Conservation (phyloP, 148 eudicot genomes). For the Camellia lanceoleosa region DNA sequence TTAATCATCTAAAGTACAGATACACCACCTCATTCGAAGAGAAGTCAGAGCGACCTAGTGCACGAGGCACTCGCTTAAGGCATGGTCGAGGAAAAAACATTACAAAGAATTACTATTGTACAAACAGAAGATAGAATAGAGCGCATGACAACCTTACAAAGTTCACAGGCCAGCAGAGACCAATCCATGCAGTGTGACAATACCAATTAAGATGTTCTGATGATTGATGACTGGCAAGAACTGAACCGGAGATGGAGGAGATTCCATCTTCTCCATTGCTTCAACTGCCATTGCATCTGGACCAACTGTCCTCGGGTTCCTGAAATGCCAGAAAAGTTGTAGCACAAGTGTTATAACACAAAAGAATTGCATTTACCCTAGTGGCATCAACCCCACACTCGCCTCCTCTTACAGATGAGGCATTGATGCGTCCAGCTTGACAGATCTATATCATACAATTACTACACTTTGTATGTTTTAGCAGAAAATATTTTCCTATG, state of each 20-base stretch:
- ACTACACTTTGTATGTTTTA: too few species aligned
- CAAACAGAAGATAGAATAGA: background rate
- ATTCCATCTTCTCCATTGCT: conserved; percentile 95
- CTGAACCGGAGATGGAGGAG: conserved; percentile 95
- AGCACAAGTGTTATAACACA: background rate
- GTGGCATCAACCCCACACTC: background rate
- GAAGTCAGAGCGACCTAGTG: too few species aligned
- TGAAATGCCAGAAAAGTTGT: conserved; percentile 22
- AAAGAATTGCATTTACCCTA: background rate
- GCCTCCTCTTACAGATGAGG: background rate
- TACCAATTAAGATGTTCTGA: conserved; percentile 64
- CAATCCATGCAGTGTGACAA: conserved; percentile 82
- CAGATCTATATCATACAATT: background rate
- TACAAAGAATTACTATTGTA: conserved; percentile 1
- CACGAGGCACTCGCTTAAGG: too few species aligned
- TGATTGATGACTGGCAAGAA: conserved; percentile 76
- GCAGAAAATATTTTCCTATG: too few species aligned
- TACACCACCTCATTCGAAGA: background rate
- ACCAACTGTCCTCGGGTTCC: conserved; percentile 79
- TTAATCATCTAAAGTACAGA: background rate
- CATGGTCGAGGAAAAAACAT: background rate
- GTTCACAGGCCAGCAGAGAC: conserved; percentile 75
- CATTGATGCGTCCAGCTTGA: background rate
- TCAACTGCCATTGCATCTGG: conserved; percentile 93
- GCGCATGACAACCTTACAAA: conserved; percentile 14